Evolutionary conservation across 371 early-diverging fungal genomes (phyloP).

Genomic region (Zychaea mexicana): DNA sequence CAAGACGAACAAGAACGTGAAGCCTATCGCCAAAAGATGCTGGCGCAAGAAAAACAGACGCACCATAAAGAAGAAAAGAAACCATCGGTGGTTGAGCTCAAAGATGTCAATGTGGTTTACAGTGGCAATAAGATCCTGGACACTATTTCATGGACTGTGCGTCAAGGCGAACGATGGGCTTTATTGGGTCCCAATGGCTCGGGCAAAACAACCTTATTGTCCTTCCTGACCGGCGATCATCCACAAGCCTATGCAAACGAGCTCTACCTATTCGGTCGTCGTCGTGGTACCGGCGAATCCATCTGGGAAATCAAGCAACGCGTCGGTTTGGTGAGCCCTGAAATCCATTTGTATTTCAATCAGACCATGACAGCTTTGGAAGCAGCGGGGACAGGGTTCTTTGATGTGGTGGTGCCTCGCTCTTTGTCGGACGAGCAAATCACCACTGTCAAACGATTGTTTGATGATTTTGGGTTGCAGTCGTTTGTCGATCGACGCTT

Average conservation of each 20-base stretch:
- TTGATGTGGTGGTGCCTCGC: slow-evolving; percentile 45
- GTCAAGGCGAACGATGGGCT: slow-evolving; percentile 59
- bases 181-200: slow-evolving; percentile 30
- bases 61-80: neutral
- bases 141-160: slow-evolving; percentile 54
- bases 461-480: slow-evolving; percentile 48
- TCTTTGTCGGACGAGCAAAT: slow-evolving; percentile 22
- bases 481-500: slow-evolving; percentile 28
- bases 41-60: neutral
- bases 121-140: slow-evolving; percentile 46
- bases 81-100: slow-evolving; percentile 38
- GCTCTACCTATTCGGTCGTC: slow-evolving; percentile 56
- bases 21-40: neutral
- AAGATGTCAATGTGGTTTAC: slow-evolving; percentile 50
- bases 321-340: slow-evolving; percentile 58
- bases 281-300: slow-evolving; percentile 57
- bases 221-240: slow-evolving; percentile 65
- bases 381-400: slow-evolving; percentile 51
- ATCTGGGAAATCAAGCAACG: slow-evolving; percentile 61
- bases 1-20: slow-evolving; percentile 15
- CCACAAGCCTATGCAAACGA: slow-evolving; percentile 68
- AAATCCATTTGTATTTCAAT: slow-evolving; percentile 61
- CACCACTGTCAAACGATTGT: slow-evolving; percentile 25
- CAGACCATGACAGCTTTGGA: slow-evolving; percentile 39
- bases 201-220: slow-evolving; percentile 64